Conservation (phyloP, 2,329 filamentous ascomycete species). For the Sordariomycetes sp. region DNA sequence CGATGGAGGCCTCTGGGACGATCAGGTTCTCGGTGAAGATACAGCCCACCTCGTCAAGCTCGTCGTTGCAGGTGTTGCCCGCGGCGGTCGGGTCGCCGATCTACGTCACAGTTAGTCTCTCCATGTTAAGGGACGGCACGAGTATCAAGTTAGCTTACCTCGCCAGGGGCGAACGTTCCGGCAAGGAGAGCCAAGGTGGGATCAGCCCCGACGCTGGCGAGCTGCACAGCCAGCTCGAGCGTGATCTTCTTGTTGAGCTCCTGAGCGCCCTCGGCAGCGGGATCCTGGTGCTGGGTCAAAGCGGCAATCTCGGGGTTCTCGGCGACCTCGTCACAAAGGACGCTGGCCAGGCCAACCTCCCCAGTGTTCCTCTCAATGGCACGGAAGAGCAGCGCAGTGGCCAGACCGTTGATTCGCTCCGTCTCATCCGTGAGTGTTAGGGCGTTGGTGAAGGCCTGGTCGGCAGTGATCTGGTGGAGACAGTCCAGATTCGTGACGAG, state of each 20-base stretch:
- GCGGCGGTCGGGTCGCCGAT: slow-evolving; percentile 20
- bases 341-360: slow-evolving; percentile 22
- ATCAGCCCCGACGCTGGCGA: slow-evolving; percentile 27
- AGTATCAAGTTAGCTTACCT: slow-evolving; percentile 8
- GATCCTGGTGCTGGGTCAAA: slow-evolving; percentile 29
- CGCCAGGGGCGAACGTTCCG: slow-evolving; percentile 27
- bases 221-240: slow-evolving; percentile 25
- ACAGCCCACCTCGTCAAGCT: slow-evolving; percentile 35
- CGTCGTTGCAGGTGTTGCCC: slow-evolving; percentile 41
- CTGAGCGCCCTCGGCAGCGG: slow-evolving; percentile 23
- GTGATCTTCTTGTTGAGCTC: slow-evolving; percentile 27
- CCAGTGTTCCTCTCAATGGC: slow-evolving; percentile 32
- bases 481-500: slow-evolving; percentile 20
- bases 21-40: slow-evolving; percentile 41
- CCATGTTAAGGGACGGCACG: background rate
- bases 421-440: slow-evolving; percentile 26
- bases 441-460: slow-evolving; percentile 41
- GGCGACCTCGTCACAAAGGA: slow-evolving; percentile 23
- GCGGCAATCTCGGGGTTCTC: slow-evolving; percentile 31
- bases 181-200: slow-evolving; percentile 25
- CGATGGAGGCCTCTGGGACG: slow-evolving; percentile 37
- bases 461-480: slow-evolving; percentile 27
- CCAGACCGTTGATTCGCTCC: slow-evolving; percentile 26
- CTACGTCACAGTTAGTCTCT: background rate
- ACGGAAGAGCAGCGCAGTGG: slow-evolving; percentile 33